Conservation (phyloP, 2,329 filamentous ascomycete genomes). For the Aureobasidium vineae region DNA sequence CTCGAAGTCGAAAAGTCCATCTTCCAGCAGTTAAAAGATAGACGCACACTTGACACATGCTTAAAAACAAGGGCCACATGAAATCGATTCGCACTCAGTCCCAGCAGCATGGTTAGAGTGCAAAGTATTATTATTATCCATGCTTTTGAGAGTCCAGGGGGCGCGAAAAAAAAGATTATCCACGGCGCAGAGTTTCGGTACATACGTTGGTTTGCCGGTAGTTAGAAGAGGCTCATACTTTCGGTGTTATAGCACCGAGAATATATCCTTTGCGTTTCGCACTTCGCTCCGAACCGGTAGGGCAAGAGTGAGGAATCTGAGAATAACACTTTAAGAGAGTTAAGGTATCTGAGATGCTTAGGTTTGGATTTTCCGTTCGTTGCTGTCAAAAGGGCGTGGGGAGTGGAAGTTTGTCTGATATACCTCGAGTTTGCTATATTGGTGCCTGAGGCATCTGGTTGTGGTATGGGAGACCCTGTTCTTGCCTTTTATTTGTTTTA, state of each 20-base stretch:
- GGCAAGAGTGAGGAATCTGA: background rate
- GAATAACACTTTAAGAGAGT: background rate
- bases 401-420: background rate
- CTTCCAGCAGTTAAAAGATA: background rate
- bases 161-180: background rate
- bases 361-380: background rate
- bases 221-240: background rate
- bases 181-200: conserved; percentile 10
- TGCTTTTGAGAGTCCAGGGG: background rate
- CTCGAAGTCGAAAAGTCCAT: background rate
- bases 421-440: background rate
- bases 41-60: background rate
- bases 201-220: background rate
- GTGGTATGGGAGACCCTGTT: background rate
- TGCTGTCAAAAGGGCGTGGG: background rate
- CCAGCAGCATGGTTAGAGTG: conserved; percentile 8
- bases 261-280: background rate
- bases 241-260: conserved; percentile 11
- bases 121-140: background rate
- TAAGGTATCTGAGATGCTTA: background rate
- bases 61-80: background rate
- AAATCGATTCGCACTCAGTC: background rate
- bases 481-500: too few species aligned
- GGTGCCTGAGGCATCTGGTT: background rate
- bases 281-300: background rate